A percentile compares a stretch with the other conserved stretches of the same genome.
These are phyloP conservation scores for Scedosporium minutisporum DNA, from an alignment of 2,329 filamentous ascomycete genomes.

Conservation along the genomic window DNA sequence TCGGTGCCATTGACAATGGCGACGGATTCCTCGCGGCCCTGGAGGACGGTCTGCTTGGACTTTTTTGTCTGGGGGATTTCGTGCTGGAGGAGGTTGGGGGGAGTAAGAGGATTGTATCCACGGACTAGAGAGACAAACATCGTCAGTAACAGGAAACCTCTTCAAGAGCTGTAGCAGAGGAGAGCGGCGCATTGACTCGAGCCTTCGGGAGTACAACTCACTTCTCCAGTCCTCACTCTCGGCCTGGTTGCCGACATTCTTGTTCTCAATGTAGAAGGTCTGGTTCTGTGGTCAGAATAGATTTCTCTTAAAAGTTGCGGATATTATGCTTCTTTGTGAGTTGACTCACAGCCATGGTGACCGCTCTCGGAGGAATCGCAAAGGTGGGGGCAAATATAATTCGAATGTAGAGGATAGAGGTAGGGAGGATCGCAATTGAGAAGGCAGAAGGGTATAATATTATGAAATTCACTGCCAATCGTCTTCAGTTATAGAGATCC, in stretches of 20 bases:
- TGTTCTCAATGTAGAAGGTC: constrained; percentile 7
- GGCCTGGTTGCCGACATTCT: constrained; percentile 62
- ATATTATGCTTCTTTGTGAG: not conserved
- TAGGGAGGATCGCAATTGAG: not conserved
- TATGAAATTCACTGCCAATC: not conserved
- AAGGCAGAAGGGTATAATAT: not conserved
- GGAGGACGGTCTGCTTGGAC: constrained; percentile 51
- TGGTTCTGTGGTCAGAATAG: not conserved
- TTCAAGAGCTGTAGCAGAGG: not conserved
- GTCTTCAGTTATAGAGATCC: not conserved
- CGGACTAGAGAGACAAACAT: constrained; percentile 44
- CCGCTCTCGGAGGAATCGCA: not conserved
- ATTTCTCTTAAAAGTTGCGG: not conserved
- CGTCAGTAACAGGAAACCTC: not conserved
- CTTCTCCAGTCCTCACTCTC: constrained; percentile 76
- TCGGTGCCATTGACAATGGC: constrained; percentile 56
- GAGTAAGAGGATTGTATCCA: constrained; percentile 86
- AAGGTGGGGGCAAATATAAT: not conserved
- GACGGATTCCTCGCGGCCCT: constrained; percentile 53
- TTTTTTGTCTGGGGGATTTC: constrained; percentile 60
- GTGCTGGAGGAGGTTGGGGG: constrained; percentile 89
- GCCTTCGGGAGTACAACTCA: constrained; percentile 32
- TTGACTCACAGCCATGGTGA: constrained; percentile 4
- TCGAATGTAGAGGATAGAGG: not conserved
- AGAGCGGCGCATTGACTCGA: constrained; percentile 8